Base-by-base conservation (phyloP, 495 filamentous ascomycete species). In the Lasiosphaeria hispida region DNA sequence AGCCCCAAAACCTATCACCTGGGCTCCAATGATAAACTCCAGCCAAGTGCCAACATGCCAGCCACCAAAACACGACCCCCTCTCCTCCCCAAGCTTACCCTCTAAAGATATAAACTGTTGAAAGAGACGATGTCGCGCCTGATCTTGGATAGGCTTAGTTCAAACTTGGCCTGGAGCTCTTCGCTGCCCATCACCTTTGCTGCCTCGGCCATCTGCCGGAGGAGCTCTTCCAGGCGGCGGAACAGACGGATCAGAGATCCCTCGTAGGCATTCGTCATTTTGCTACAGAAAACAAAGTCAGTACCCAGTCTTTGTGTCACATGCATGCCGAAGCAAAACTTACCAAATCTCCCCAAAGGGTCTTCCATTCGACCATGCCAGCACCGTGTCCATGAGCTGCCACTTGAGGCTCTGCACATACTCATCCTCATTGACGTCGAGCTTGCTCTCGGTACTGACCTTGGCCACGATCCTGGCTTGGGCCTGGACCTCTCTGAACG, bases 201-300 rank as follows among this genome's bases (percentile, higher is more conserved):
- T 40, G 91, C 94, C 74, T 96, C 88, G n/a, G 88, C 93, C 84
- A 97, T 96, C 73, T 98, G 94, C 61, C 95, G 83, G n/a, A 98
- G 77, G 50, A 96, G 81, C 75, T 98, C 94, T 73, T 98, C 95
- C 37, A 98, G 76, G 17, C 95, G 88, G 48, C 94, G 86, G 83
- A 98, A 97, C 48, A 97, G 85, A 35, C 94, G 90, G 66, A 98
- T 97, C 61, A 98, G 78, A 56, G 87, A 96, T 44, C 94, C 94
- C 70, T 98, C 94, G 72, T 96, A 98, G 38, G 93, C 89, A 69
- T 96, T 92, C 33, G 94, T 96, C 93, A 97, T 96, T 87, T 92
- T 92, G 73, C 92, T 96, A 51, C 40, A 30, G n/a, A n/a, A 30
- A 30, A 30, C 23, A 30, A 30, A 30, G 23, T 50, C 10, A 6